These are phyloP conservation scores for Malus orientalis DNA, from an alignment of 306 rosid species.

Conservation along the genomic window DNA sequence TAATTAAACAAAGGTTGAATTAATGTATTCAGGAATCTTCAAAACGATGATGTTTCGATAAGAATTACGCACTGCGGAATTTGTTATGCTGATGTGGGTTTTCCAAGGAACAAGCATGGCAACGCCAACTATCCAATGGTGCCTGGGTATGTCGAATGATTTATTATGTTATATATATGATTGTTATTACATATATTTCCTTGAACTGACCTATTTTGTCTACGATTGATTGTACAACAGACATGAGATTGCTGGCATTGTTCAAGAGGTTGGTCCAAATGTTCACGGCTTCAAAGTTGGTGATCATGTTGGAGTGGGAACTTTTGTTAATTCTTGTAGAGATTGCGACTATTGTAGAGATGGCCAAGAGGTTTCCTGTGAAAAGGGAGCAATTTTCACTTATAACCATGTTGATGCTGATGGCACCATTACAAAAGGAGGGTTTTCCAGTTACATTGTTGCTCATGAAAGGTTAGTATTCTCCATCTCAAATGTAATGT, in stretches of 20 bases:
- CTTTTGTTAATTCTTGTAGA: conserved; percentile 64
- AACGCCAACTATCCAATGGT: conserved; percentile 61
- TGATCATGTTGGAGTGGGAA: conserved; percentile 76
- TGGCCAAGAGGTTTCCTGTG: conserved; percentile 37
- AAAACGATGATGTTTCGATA: conserved; percentile 48
- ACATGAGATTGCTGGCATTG: conserved; percentile 80
- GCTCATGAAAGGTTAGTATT: conserved; percentile 49
- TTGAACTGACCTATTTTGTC: neutral
- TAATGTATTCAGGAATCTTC: conserved; percentile 34
- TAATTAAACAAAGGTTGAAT: no score
- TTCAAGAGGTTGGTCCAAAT: conserved; percentile 49
- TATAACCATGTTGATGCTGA: conserved; percentile 51
- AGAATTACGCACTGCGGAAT: conserved; percentile 66
- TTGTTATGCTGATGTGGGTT: conserved; percentile 62
- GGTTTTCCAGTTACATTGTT: conserved; percentile 57
- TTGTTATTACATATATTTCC: neutral
- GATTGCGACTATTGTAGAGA: conserved; percentile 61
- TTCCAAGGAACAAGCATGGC: conserved; percentile 44
- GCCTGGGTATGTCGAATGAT: conserved; percentile 46
- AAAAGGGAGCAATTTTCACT: conserved; percentile 32
- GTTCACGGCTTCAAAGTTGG: conserved; percentile 57
- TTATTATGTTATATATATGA: no score
- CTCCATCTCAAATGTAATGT: no score
- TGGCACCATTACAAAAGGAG: conserved; percentile 74
- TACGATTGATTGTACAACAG: conserved; percentile 17